Percentiles rank a stretch among this genome's conserved stretches.
phyloP scores from a whole-genome alignment of 2,329 filamentous ascomycete species.

The Phaeosphaeriaceae sp. region DNA sequence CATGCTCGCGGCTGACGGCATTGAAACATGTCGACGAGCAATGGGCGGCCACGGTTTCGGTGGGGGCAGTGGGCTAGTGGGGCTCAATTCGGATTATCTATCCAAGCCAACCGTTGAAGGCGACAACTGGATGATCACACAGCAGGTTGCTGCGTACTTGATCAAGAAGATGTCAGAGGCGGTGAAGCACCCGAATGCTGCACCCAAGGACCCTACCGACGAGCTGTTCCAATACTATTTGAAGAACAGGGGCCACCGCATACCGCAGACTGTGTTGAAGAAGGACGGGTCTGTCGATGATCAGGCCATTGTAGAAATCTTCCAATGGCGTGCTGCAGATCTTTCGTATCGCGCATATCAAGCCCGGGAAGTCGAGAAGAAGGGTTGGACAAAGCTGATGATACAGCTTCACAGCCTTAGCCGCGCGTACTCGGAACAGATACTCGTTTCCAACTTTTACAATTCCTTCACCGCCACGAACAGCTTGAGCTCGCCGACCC shows the following conservation, averaged over 20 bases:
- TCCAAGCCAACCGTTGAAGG: conserved; percentile 65
- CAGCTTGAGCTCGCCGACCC: conserved; percentile 35
- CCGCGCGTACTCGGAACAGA: conserved; percentile 58
- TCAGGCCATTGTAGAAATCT: conserved; percentile 53
- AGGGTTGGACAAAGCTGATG: conserved; percentile 57
- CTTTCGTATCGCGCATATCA: conserved; percentile 54
- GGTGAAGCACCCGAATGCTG: conserved; percentile 40
- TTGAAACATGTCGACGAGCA: conserved; percentile 62
- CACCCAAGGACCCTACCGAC: conserved; percentile 51
- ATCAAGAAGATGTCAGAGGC: conserved; percentile 61
- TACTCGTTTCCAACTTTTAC: conserved; percentile 58
- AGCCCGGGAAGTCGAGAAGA: conserved; percentile 55
- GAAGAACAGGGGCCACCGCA: conserved; percentile 35
- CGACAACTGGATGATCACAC: conserved; percentile 66
- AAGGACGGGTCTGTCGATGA: conserved; percentile 45
- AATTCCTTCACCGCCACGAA: conserved; percentile 41
- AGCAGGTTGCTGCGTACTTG: conserved; percentile 60
- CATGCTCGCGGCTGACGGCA: conserved; percentile 61
- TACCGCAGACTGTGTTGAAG: conserved; percentile 32
- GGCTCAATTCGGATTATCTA: conserved; percentile 60
- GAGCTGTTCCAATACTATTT: conserved; percentile 53
- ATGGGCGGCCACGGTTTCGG: conserved; percentile 65
- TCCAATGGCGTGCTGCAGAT: conserved; percentile 55
- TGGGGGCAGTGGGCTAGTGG: conserved; percentile 60
- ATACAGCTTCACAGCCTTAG: conserved; percentile 53